These are phyloP conservation scores for Alternaria hordeiaustralica DNA, from an alignment of 2,329 filamentous ascomycete genomes.

Conservation along the genomic window DNA sequence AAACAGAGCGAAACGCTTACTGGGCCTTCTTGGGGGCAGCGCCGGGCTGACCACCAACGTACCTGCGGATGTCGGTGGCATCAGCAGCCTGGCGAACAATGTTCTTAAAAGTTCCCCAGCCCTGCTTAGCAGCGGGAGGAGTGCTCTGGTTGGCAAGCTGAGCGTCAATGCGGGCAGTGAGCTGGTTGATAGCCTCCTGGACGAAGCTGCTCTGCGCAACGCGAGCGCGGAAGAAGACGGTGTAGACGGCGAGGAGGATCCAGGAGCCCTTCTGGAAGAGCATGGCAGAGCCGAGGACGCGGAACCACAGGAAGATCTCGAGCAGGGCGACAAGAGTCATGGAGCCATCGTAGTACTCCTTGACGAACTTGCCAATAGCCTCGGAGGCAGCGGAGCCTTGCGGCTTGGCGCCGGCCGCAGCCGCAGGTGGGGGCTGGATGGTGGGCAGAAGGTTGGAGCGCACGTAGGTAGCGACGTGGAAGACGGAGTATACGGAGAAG, in stretches of 20 bases:
- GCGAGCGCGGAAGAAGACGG: constrained; percentile 88
- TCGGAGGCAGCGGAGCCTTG: constrained; percentile 74
- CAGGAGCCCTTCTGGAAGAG: constrained; percentile 91
- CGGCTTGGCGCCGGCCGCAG: constrained; percentile 60
- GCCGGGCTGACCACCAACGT: constrained; percentile 62
- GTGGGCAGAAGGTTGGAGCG: constrained; percentile 92
- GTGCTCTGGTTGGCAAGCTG: constrained; percentile 85
- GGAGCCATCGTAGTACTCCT: constrained; percentile 95
- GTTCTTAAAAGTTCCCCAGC: constrained; percentile 81
- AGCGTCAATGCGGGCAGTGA: constrained; percentile 79
- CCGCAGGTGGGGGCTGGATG: constrained; percentile 69
- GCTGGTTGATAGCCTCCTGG: constrained; percentile 77
- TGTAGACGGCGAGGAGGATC: constrained; percentile 86
- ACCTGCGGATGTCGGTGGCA: constrained; percentile 78
- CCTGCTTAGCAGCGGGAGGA: constrained; percentile 77
- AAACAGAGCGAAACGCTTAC: constrained; percentile 26
- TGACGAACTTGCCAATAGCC: constrained; percentile 89
- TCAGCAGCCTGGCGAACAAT: constrained; percentile 76
- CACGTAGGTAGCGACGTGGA: constrained; percentile 97
- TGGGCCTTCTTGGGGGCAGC: constrained; percentile 70
- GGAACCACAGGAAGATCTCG: constrained; percentile 86
- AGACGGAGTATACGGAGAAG: constrained; percentile 95
- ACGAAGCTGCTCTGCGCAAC: constrained; percentile 91
- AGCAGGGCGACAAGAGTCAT: constrained; percentile 92
- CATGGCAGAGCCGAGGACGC: constrained; percentile 79